Conservation (phyloP, 371 early-diverging fungal genomes). For the Actinomucor elegans region DNA sequence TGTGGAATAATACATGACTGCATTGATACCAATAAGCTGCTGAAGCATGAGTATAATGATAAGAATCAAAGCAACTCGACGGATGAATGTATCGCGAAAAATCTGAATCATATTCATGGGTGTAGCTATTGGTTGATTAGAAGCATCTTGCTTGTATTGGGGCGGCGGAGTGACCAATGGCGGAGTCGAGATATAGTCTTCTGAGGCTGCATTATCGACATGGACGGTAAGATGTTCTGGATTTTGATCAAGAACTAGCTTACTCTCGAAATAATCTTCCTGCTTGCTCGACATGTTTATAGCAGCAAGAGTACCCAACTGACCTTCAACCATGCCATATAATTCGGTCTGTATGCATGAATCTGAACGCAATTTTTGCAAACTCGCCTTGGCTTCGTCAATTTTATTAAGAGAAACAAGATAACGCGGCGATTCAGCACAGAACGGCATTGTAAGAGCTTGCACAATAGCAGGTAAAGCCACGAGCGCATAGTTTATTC, state of each 20-base stretch:
- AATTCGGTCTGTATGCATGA: conserved; percentile 57
- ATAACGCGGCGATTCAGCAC: conserved; percentile 73
- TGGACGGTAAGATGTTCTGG: too few relatives aligned
- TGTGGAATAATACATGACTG: conserved; percentile 76
- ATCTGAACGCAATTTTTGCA: conserved; percentile 12
- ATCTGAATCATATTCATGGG: conserved; percentile 30
- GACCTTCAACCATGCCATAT: conserved; percentile 50
- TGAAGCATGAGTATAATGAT: conserved; percentile 55
- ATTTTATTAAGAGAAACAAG: not conserved
- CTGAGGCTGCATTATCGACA: too few relatives aligned
- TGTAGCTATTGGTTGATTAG: not conserved
- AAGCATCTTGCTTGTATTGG: not conserved
- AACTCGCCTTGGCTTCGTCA: not conserved
- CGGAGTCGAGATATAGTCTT: not conserved
- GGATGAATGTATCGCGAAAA: conserved; percentile 39
- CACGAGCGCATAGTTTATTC: conserved; percentile 61
- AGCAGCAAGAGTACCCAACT: conserved; percentile 29
- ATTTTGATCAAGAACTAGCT: too few relatives aligned
- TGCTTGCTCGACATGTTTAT: too few relatives aligned
- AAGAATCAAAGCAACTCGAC: conserved; percentile 54
- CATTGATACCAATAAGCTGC: conserved; percentile 86
- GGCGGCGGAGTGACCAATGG: not conserved
- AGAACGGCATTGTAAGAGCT: conserved; percentile 56
- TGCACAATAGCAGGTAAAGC: conserved; percentile 70
- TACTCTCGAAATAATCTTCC: too few relatives aligned